Base-by-base conservation (phyloP, 441 rosid genomes). In the Theobroma grandiflorum region DNA sequence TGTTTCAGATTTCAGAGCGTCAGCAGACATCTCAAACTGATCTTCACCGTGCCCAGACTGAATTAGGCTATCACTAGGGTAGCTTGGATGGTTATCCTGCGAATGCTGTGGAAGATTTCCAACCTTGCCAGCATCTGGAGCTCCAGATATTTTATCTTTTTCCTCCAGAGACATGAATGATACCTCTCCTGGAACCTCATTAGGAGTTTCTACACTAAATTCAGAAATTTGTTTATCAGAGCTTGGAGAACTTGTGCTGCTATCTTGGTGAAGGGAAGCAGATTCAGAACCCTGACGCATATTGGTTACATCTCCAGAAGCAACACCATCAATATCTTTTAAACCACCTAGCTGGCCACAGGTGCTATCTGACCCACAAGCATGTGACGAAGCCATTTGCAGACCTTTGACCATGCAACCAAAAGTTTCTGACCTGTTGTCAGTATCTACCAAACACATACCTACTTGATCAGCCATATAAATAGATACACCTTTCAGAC, bases 211-310 rank as follows among this genome's bases (percentile, higher is more conserved):
- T 50, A 61, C 66, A 9, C 63, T 26, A 33, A 50, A 40, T 55
- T 57, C 80, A 53, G 78, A 68, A 63, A 67, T 61, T 45, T 71
- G 65, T 70, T 75, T 81, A 66, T 50, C 69, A 77, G 58, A 59
- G 59, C 64, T 63, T 47, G 76, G 82, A 61, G 76, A 83, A 78
- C 58, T 72, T 15, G 43, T 53, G 84, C 72, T 82, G 78, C 87
- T 86, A 71, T 87, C 86, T 77, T 73, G 87, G 82, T 76, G 81
- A 68, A 80, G 82, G 73, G 86, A 84, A 85, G 74, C 83, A 72
- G 81, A 76, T 61, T 83, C 86, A 40, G 78, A 79, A 55, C 75
- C 79, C 74, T 81, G 81, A 79, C 50, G 79, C 14, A 75, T 65
- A 72, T 83, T 37, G 35, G 67, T 71, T 74, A 71, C 65, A 85